These are phyloP conservation scores for Aeschynomene evenia DNA, from an alignment of 306 rosid species.

Conservation along the genomic window DNA sequence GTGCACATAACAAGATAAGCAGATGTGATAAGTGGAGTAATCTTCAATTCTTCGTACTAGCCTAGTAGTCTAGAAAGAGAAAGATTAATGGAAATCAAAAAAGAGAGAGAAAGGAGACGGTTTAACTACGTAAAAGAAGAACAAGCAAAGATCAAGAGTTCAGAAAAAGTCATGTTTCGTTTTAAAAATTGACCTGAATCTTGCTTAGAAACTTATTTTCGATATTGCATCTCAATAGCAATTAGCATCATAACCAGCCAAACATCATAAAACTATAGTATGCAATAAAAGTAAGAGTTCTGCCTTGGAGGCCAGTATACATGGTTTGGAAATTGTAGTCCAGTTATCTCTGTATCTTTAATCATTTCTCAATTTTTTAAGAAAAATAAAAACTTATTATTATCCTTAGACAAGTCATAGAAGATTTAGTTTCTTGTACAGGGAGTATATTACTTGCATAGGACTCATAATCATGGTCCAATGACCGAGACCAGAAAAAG, in stretches of 20 bases:
- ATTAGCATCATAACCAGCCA: not conserved
- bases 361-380: not conserved
- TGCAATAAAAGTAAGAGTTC: not conserved
- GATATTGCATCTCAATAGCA: not conserved
- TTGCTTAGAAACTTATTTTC: not conserved
- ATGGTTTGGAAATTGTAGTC: not conserved
- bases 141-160: not conserved
- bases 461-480: not conserved
- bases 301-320: not conserved
- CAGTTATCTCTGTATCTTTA: not conserved
- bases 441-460: not conserved
- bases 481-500: not conserved
- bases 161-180: not conserved
- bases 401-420: not conserved
- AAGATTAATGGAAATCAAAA: not conserved
- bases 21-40: not conserved
- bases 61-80: not conserved
- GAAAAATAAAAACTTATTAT: not conserved
- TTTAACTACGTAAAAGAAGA: not conserved
- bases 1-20: not conserved
- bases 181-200: slow-evolving; percentile 1
- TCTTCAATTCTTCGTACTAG: not conserved
- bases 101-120: not conserved
- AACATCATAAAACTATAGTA: slow-evolving; percentile 4
- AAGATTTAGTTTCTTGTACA: not conserved